A percentile compares a stretch with the other conserved stretches of the same genome.
Evolutionary conservation across 2,329 filamentous ascomycete genomes (phyloP).

Genomic region (Nothophaeocryptopus gaeumannii): DNA sequence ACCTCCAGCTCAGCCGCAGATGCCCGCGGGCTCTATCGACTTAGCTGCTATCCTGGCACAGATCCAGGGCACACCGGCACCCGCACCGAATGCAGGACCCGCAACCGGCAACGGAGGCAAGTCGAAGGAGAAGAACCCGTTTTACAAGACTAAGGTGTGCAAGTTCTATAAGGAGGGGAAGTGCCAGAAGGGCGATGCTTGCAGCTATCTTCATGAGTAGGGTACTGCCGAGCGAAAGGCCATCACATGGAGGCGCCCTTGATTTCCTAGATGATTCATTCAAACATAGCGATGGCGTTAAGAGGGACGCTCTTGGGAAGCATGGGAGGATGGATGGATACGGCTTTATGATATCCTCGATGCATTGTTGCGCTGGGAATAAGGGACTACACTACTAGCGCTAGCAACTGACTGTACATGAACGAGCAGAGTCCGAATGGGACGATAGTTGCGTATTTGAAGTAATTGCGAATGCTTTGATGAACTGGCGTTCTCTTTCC

Average conservation of each 20-base stretch:
- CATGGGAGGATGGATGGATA: background rate
- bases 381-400: too few relatives aligned
- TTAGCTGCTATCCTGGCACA: slow-evolving; percentile 32
- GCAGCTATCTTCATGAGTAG: slow-evolving; percentile 34
- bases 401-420: too few relatives aligned
- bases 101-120: background rate
- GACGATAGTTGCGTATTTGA: too few relatives aligned
- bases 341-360: background rate
- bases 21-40: slow-evolving; percentile 21
- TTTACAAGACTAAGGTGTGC: slow-evolving; percentile 42
- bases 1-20: slow-evolving; percentile 7
- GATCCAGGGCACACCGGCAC: slow-evolving; percentile 22
- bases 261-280: slow-evolving; percentile 3
- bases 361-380: too few relatives aligned
- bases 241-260: too few relatives aligned
- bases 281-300: slow-evolving; percentile 17
- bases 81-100: slow-evolving; percentile 28
- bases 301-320: background rate
- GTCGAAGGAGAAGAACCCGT: slow-evolving; percentile 21
- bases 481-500: too few relatives aligned
- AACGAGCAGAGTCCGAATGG: too few relatives aligned
- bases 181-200: slow-evolving; percentile 47
- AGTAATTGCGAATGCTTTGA: too few relatives aligned
- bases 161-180: slow-evolving; percentile 54
- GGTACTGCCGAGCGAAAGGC: background rate